Evolutionary conservation across 1,139 yeast genomes (phyloP).

Genomic region (Blastobotrys serpentis): DNA sequence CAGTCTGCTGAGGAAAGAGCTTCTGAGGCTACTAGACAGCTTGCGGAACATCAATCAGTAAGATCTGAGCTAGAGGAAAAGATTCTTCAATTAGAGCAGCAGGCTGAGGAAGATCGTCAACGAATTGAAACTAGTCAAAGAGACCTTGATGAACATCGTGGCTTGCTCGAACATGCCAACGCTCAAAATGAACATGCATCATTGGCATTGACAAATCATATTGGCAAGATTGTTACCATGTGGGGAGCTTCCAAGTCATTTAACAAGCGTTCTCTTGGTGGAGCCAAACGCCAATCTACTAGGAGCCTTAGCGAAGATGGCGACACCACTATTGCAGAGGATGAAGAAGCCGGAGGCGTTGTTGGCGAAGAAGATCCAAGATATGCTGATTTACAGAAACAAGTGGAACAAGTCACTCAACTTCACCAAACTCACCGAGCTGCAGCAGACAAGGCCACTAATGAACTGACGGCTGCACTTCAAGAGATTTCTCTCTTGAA

Average conservation of each 20-base stretch:
- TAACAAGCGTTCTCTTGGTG: conserved; percentile 11
- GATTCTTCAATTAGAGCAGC: conserved; percentile 23
- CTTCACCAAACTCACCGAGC: conserved; percentile 35
- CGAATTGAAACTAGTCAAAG: conserved; percentile 21
- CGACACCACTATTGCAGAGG: conserved; percentile 15
- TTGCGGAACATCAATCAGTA: conserved; percentile 26
- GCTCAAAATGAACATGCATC: conserved; percentile 29
- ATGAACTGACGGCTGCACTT: conserved; percentile 29
- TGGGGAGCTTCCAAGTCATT: conserved; percentile 34
- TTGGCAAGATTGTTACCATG: conserved; percentile 32
- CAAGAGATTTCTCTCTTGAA: conserved; percentile 31
- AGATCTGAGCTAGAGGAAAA: conserved; percentile 25
- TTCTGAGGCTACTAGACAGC: conserved; percentile 25
- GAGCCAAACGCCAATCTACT: conserved; percentile 13
- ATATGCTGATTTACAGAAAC: conserved; percentile 24
- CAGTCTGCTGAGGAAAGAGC: conserved; percentile 32
- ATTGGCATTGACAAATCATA: conserved; percentile 30
- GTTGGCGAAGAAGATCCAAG: conserved; percentile 26
- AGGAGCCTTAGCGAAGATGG: conserved; percentile 18
- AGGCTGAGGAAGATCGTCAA: conserved; percentile 25
- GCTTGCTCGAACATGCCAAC: conserved; percentile 23
- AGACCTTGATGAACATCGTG: conserved; percentile 25
- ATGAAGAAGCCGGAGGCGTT: conserved; percentile 16
- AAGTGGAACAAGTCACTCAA: conserved; percentile 26
- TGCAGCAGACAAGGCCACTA: conserved; percentile 36